Conservation (phyloP, 2,329 filamentous ascomycete genomes). For the Aspergillus thermomutatus region DNA sequence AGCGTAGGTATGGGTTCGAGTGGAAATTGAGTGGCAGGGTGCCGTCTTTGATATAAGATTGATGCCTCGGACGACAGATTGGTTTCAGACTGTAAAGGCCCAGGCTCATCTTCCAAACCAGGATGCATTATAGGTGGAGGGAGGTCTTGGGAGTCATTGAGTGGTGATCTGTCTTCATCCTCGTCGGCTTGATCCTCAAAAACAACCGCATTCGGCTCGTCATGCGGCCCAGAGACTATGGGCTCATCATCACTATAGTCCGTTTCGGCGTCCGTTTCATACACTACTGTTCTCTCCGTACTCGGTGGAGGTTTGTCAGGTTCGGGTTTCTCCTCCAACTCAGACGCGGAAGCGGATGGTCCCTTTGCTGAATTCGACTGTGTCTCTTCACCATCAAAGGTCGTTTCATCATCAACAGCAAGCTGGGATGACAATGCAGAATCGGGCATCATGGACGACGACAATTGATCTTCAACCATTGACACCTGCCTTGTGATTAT, state of each 20-base stretch:
- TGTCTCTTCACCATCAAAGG: constrained; percentile 1
- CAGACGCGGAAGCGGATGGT: background rate
- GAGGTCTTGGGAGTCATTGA: constrained; percentile 31
- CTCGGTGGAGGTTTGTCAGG: constrained; percentile 4
- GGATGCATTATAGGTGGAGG: constrained; percentile 23
- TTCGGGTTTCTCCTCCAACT: background rate
- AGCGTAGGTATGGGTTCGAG: constrained; percentile 33
- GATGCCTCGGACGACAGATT: constrained; percentile 35
- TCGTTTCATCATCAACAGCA: background rate
- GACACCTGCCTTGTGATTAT: background rate
- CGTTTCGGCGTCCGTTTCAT: constrained; percentile 42
- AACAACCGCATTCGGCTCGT: background rate
- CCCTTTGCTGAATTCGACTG: constrained; percentile 1
- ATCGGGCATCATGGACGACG: background rate
- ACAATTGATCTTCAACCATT: background rate
- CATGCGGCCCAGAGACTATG: constrained; percentile 9
- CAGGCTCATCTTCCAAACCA: constrained; percentile 22
- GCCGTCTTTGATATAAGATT: constrained; percentile 35
- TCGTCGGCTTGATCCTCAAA: constrained; percentile 3
- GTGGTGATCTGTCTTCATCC: constrained; percentile 8
- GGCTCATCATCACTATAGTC: constrained; percentile 28
- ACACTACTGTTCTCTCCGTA: constrained; percentile 33
- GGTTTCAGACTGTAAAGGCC: constrained; percentile 21
- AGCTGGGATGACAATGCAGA: background rate
- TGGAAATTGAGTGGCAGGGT: constrained; percentile 36